Percentiles rank a stretch among this genome's conserved stretches.
These are phyloP conservation scores for Fonsecaea nubica DNA, from an alignment of 2,329 filamentous ascomycete species.

Conservation along the genomic window DNA sequence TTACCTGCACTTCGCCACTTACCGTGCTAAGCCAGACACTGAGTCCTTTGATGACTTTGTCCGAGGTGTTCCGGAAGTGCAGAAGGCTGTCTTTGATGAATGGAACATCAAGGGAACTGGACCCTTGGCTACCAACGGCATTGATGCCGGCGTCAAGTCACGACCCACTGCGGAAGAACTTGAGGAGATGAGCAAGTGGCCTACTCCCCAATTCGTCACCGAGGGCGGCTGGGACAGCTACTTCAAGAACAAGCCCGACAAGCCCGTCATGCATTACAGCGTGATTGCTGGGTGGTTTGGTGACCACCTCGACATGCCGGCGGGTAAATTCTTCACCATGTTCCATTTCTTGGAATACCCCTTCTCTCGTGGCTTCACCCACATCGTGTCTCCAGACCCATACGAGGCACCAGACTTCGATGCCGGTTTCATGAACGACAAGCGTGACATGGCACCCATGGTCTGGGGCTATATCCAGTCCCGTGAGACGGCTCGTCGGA, in stretches of 20 bases:
- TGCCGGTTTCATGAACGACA: constrained; percentile 83
- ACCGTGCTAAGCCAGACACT: constrained; percentile 73
- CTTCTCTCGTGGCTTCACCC: constrained; percentile 75
- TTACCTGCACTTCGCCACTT: constrained; percentile 73
- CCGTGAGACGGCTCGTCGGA: constrained; percentile 77
- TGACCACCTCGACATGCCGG: constrained; percentile 67
- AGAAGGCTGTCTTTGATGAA: constrained; percentile 76
- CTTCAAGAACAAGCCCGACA: constrained; percentile 83
- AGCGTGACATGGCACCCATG: constrained; percentile 83
- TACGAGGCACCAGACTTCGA: constrained; percentile 81
- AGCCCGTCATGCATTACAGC: constrained; percentile 85
- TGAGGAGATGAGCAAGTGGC: constrained; percentile 72
- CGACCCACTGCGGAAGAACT: constrained; percentile 73
- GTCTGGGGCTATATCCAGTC: constrained; percentile 86
- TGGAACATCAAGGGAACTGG: constrained; percentile 82
- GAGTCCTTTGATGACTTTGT: constrained; percentile 84
- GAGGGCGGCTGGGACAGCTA: constrained; percentile 76
- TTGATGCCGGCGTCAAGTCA: constrained; percentile 80
- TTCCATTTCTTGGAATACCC: constrained; percentile 74
- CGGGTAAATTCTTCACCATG: constrained; percentile 83
- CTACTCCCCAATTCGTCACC: constrained; percentile 71
- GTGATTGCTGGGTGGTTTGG: constrained; percentile 69
- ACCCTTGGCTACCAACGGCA: constrained; percentile 77
- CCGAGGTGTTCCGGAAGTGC: constrained; percentile 73
- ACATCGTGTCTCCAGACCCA: constrained; percentile 73